Conservation (phyloP, 805 yeast species). For the Yamadazyma endophytica region DNA sequence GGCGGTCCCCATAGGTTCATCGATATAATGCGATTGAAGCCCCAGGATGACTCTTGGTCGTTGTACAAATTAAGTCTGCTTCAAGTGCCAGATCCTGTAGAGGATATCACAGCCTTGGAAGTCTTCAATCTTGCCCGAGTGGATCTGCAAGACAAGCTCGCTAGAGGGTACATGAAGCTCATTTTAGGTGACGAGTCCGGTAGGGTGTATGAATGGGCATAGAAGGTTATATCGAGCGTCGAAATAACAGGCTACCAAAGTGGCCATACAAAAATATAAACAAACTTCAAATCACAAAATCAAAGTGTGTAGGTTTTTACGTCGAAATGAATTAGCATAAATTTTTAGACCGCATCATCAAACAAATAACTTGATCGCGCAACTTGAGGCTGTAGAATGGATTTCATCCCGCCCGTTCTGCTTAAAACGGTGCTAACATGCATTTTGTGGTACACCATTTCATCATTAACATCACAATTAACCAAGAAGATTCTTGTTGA, state of each 20-base stretch:
- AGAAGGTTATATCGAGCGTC: not conserved
- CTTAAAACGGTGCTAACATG: conserved; percentile 41
- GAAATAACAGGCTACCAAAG: no score
- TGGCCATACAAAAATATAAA: no score
- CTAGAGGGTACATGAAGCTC: conserved; percentile 36
- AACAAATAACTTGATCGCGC: not conserved
- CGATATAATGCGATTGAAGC: conserved; percentile 24
- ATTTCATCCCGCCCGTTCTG: conserved; percentile 29
- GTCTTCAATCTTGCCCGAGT: conserved; percentile 23
- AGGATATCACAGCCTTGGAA: conserved; percentile 25
- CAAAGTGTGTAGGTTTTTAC: not conserved
- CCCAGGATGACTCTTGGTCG: conserved; percentile 9
- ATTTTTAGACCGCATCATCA: not conserved
- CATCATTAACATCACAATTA: conserved; percentile 61
- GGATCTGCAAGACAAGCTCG: conserved; percentile 32
- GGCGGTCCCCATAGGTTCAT: conserved; percentile 24
- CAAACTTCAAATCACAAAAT: not conserved
- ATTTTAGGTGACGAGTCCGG: conserved; percentile 56
- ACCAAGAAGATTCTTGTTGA: conserved; percentile 52
- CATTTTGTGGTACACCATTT: conserved; percentile 56
- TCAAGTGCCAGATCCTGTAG: conserved; percentile 5
- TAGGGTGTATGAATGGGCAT: conserved; percentile 32
- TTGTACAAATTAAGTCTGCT: conserved; percentile 7
- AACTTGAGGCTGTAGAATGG: not conserved
- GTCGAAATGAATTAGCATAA: no score